Evolutionary conservation across 768 basidiomycete genomes (phyloP).

Genomic region (Suillus discolor): DNA sequence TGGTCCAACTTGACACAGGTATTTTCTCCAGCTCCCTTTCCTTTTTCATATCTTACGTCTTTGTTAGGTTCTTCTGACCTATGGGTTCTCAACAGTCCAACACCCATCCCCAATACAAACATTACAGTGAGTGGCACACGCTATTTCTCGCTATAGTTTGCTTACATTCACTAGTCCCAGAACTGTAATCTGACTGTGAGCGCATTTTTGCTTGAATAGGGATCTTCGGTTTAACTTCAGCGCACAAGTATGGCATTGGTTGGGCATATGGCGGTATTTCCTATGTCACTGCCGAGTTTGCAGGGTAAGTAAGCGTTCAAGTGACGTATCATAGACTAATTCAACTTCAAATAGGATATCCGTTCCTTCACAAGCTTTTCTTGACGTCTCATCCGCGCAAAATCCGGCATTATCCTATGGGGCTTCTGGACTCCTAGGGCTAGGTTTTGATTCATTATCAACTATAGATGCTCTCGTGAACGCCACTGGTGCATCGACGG

Average conservation of each 20-base stretch:
- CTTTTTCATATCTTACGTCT: neutral
- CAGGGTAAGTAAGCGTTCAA: constrained; percentile 51
- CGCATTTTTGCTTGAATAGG: neutral
- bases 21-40: constrained; percentile 18
- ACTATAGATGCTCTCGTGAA: constrained; percentile 66
- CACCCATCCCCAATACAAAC: constrained; percentile 50
- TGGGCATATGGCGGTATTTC: constrained; percentile 71
- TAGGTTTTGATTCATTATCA: constrained; percentile 80
- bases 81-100: constrained; percentile 58
- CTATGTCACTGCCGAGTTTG: constrained; percentile 65
- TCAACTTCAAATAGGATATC: constrained; percentile 46
- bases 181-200: constrained; percentile 66
- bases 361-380: constrained; percentile 68
- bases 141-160: neutral
- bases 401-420: constrained; percentile 78
- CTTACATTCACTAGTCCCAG: constrained; percentile 36
- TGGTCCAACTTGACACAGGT: constrained; percentile 83
- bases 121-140: constrained; percentile 46
- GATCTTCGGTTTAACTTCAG: constrained; percentile 4
- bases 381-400: constrained; percentile 62
- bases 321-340: constrained; percentile 8
- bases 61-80: constrained; percentile 54
- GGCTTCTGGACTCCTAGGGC: constrained; percentile 70
- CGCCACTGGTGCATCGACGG: constrained; percentile 55
- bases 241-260: constrained; percentile 72